Evolutionary conservation across 352 stramenopile genomes (phyloP).

Genomic region (Phytophthora meadii): DNA sequence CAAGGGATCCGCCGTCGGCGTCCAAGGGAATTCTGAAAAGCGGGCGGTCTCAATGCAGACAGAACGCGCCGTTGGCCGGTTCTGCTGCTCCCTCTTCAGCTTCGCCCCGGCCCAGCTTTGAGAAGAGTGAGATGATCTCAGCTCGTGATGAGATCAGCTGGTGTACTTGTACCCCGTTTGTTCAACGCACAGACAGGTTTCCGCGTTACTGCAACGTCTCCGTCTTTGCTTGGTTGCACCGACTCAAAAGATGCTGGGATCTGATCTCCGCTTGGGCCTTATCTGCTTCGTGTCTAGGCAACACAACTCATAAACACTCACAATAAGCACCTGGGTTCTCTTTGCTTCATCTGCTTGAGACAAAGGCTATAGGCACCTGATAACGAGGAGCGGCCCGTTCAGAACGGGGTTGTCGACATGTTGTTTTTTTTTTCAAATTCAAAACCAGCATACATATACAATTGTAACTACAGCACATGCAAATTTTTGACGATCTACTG

Average conservation of each 20-base stretch:
- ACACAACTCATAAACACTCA: conserved; percentile 2
- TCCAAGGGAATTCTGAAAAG: conserved; percentile 7
- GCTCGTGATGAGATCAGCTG: background rate
- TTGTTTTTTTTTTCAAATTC: too few species aligned
- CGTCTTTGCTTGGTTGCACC: conserved; percentile 12
- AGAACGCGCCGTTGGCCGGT: conserved; percentile 10
- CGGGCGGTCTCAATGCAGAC: conserved; percentile 10
- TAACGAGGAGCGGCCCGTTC: background rate
- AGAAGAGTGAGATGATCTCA: too few species aligned
- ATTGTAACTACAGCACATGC: too few species aligned
- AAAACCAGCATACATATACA: too few species aligned
- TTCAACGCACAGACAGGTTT: too few species aligned
- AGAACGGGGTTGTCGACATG: too few species aligned
- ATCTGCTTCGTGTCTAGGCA: conserved; percentile 1
- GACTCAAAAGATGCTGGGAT: conserved; percentile 26
- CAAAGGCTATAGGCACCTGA: conserved; percentile 8
- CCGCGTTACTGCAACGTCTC: conserved; percentile 1
- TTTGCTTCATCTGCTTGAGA: conserved; percentile 21
- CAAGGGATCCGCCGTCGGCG: conserved; percentile 3
- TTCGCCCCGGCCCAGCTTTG: too few species aligned
- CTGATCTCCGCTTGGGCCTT: conserved; percentile 28
- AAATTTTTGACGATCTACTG: too few species aligned
- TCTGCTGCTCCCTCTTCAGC: conserved; percentile 7
- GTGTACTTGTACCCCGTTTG: background rate
- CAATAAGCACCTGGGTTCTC: background rate